Base-by-base conservation (phyloP, 2,329 filamentous ascomycete species). In the Sclerotinia trifoliorum region DNA sequence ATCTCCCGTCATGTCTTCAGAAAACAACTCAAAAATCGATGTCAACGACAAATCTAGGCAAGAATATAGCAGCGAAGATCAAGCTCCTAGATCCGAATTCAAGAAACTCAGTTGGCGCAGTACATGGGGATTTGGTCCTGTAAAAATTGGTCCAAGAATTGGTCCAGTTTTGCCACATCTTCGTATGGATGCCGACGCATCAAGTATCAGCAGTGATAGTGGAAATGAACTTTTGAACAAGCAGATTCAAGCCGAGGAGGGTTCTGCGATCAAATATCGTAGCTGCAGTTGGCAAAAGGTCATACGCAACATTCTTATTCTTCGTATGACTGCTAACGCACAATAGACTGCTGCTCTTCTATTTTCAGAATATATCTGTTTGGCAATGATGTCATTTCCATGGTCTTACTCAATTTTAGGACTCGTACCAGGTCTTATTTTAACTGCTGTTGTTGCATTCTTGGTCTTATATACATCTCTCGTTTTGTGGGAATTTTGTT, bases 311-410 rank as follows among this genome's bases (percentile, higher is more conserved):
- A 65, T 26, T 44, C 5, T 58, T 49, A 15, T 35, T n/a, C 35
- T 13, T 8, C 17, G 24, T 24, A n/a, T 52, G 17, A 35, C 15
- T 35, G 35, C 55, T 62, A 48, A 67, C 58, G 8, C 26, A 13
- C 11, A 24, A n/a, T 54, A 67, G 90, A 97, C 94, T 65, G 93
- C 94, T 0, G 93, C 90, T 1, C 79, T 97, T 73, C 87, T 97
- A 64, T 97, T 97, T 80, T 95, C 92, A 63, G 94, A 97, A 82
- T 97, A 97, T 78, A 97, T 97, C 69, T 96, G 93, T 78, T 81
- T 97, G 80, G 83, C 86, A 69, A 97, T 97, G 77, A 97, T 97
- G 93, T 96, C 92, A 63, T 97, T 97, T 74, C 94, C 94, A 0
- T 96, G 91, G 85, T 96, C 93, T 0, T 97, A 97, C 79, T 92